Conservation (phyloP, 192 early-diverging fungal species). For the Phlyctochytrium planicorne region DNA sequence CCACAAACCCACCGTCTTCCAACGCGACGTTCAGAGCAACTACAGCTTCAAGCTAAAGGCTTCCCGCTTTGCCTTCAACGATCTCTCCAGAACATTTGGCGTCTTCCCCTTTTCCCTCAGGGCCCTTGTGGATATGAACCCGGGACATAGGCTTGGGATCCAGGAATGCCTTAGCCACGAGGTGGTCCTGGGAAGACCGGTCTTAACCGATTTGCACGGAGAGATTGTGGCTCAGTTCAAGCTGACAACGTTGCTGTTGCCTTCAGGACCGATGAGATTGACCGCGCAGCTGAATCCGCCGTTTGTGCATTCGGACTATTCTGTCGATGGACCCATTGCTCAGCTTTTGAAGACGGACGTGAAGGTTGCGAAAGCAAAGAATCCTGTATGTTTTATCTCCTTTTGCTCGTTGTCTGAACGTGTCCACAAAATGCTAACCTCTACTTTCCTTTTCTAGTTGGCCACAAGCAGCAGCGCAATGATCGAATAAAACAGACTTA, state of each 20-base stretch:
- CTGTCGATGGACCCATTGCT: slow-evolving; percentile 46
- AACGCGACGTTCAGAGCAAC: slow-evolving; percentile 72
- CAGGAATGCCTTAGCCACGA: slow-evolving; percentile 78
- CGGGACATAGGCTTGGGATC: slow-evolving; percentile 79
- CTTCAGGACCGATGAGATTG: slow-evolving; percentile 63
- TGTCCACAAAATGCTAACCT: too few relatives aligned
- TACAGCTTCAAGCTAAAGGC: slow-evolving; percentile 87
- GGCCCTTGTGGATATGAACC: slow-evolving; percentile 68
- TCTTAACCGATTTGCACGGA: slow-evolving; percentile 67
- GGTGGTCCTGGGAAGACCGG: slow-evolving; percentile 70
- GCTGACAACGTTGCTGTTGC: slow-evolving; percentile 81
- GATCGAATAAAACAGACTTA: too few relatives aligned
- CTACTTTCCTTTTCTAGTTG: too few relatives aligned
- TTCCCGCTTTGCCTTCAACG: slow-evolving; percentile 66
- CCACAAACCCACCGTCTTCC: slow-evolving; percentile 71
- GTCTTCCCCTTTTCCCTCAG: slow-evolving; percentile 84
- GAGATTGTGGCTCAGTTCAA: slow-evolving; percentile 85
- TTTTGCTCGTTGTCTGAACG: too few relatives aligned
- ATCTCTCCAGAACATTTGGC: slow-evolving; percentile 71
- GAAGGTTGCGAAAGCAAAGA: slow-evolving; percentile 28
- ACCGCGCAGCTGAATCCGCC: slow-evolving; percentile 64
- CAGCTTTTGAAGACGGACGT: slow-evolving; percentile 35
- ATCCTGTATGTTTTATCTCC: too few relatives aligned
- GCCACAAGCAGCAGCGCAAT: too few relatives aligned
- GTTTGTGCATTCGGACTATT: slow-evolving; percentile 71